Conservation (phyloP, 2,329 filamentous ascomycete genomes). For the Penicillium vulpinum region DNA sequence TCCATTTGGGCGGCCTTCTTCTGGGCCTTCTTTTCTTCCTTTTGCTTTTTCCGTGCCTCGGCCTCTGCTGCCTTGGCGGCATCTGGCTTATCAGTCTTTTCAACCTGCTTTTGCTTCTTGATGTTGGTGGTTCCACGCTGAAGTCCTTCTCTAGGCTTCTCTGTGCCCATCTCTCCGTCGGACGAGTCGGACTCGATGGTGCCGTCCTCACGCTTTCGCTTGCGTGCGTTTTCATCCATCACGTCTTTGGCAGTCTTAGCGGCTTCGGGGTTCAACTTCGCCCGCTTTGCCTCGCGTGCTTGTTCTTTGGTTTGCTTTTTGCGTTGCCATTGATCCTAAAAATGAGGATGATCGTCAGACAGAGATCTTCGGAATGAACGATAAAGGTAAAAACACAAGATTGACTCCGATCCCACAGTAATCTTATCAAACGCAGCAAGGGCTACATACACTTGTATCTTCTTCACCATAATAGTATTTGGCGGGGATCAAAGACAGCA, state of each 20-base stretch:
- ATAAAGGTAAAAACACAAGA: slow-evolving; percentile 13
- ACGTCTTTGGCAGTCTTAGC: slow-evolving; percentile 90
- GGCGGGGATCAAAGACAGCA: slow-evolving; percentile 83
- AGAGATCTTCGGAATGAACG: slow-evolving; percentile 8
- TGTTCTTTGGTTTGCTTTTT: slow-evolving; percentile 96
- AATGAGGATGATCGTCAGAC: slow-evolving; percentile 17
- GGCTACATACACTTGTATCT: slow-evolving; percentile 65
- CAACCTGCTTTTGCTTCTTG: slow-evolving; percentile 58
- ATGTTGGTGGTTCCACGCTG: slow-evolving; percentile 47
- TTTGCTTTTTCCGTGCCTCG: slow-evolving; percentile 39
- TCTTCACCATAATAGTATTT: slow-evolving; percentile 90
- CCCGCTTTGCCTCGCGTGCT: slow-evolving; percentile 76
- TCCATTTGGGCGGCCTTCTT: slow-evolving; percentile 55
- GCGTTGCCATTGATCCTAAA: slow-evolving; percentile 85
- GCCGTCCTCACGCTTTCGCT: slow-evolving; percentile 73
- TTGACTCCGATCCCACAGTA: slow-evolving; percentile 1
- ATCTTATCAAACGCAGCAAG: background rate
- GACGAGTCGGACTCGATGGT: slow-evolving; percentile 51
- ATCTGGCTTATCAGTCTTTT: slow-evolving; percentile 25
- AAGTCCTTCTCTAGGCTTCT: slow-evolving; percentile 63
- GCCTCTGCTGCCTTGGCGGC: slow-evolving; percentile 33
- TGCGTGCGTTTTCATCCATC: slow-evolving; percentile 78
- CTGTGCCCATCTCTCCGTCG: slow-evolving; percentile 45
- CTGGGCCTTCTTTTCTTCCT: slow-evolving; percentile 42
- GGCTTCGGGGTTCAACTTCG: slow-evolving; percentile 88